Percentiles rank a stretch among this genome's conserved stretches.
Evolutionary conservation across 1,284 basidiomycete species (phyloP).

Genomic region (Megacollybia platyphylla): DNA sequence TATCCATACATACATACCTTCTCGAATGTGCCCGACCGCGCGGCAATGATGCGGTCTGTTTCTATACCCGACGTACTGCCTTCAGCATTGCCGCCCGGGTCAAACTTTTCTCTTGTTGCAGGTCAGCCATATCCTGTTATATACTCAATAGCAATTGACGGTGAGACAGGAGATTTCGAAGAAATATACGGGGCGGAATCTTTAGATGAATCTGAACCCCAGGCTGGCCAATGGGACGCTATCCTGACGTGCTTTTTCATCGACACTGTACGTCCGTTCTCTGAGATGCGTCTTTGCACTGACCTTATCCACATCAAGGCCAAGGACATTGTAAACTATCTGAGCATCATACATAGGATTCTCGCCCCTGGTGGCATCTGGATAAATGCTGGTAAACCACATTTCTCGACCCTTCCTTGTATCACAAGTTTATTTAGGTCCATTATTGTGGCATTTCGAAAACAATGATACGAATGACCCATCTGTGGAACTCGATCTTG

Average conservation of each 20-base stretch:
- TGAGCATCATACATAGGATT: slow-evolving; percentile 71
- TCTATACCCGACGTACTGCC: slow-evolving; percentile 79
- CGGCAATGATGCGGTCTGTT: slow-evolving; percentile 54
- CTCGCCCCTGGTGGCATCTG: slow-evolving; percentile 78
- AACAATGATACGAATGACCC: slow-evolving; percentile 72
- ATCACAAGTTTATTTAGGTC: slow-evolving; percentile 36
- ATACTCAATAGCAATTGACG: not conserved
- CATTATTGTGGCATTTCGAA: slow-evolving; percentile 94
- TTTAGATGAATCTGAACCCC: slow-evolving; percentile 38
- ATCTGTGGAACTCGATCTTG: slow-evolving; percentile 81
- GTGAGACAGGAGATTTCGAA: slow-evolving; percentile 68
- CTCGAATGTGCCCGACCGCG: slow-evolving; percentile 60
- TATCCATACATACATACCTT: slow-evolving; percentile 87
- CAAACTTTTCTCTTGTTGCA: slow-evolving; percentile 76
- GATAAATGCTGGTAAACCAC: slow-evolving; percentile 68
- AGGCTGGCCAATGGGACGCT: slow-evolving; percentile 75
- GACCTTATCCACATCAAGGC: slow-evolving; percentile 34
- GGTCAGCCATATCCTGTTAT: slow-evolving; percentile 25
- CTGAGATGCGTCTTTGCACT: not conserved
- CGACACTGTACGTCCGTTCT: slow-evolving; percentile 58
- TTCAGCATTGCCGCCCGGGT: slow-evolving; percentile 47
- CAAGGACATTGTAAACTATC: slow-evolving; percentile 85
- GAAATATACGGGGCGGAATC: slow-evolving; percentile 70
- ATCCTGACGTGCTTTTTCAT: slow-evolving; percentile 97
- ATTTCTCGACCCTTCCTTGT: not conserved